Percentiles rank a stretch among this genome's conserved stretches.
Conservation (phyloP, 2,329 filamentous ascomycete genomes). For the Phyllosticta capitalensis region DNA sequence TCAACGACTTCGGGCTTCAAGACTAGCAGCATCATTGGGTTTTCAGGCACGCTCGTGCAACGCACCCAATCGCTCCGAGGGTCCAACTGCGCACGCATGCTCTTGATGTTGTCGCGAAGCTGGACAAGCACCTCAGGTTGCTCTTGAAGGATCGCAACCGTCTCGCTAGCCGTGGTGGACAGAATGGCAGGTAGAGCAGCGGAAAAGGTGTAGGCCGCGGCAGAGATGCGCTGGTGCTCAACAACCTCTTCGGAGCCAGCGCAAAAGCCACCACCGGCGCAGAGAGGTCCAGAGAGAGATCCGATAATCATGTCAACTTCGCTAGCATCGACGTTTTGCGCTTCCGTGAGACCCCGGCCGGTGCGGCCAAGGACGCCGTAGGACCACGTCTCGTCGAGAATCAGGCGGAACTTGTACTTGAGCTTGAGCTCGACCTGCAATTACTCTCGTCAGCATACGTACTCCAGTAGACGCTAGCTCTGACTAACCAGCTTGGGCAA, state of each 20-base stretch:
- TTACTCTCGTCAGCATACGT: neutral
- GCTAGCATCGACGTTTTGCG: slow-evolving; percentile 87
- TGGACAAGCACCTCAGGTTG: slow-evolving; percentile 72
- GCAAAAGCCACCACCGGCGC: slow-evolving; percentile 92
- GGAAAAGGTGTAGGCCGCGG: slow-evolving; percentile 89
- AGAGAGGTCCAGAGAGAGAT: slow-evolving; percentile 79
- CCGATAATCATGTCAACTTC: slow-evolving; percentile 97
- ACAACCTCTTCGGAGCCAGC: slow-evolving; percentile 86
- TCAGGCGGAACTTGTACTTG: slow-evolving; percentile 95
- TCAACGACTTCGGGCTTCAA: slow-evolving; percentile 76
- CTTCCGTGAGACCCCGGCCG: slow-evolving; percentile 86
- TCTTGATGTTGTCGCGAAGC: slow-evolving; percentile 76
- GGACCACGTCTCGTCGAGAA: slow-evolving; percentile 95
- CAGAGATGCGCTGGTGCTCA: slow-evolving; percentile 89
- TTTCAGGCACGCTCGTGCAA: slow-evolving; percentile 72
- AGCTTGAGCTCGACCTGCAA: slow-evolving; percentile 77
- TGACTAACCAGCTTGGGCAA: slow-evolving; percentile 68
- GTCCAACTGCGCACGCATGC: slow-evolving; percentile 79
- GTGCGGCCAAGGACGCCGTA: slow-evolving; percentile 90
- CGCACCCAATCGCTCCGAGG: slow-evolving; percentile 87
- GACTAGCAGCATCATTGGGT: slow-evolving; percentile 74
- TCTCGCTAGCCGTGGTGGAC: slow-evolving; percentile 92
- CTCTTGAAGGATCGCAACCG: slow-evolving; percentile 73
- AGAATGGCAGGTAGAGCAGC: slow-evolving; percentile 88
- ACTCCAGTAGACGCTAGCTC: neutral